Percentiles rank a stretch among this genome's conserved stretches.
Evolutionary conservation across 1,139 yeast species (phyloP).

Genomic region (Protomyces pachydermus): DNA sequence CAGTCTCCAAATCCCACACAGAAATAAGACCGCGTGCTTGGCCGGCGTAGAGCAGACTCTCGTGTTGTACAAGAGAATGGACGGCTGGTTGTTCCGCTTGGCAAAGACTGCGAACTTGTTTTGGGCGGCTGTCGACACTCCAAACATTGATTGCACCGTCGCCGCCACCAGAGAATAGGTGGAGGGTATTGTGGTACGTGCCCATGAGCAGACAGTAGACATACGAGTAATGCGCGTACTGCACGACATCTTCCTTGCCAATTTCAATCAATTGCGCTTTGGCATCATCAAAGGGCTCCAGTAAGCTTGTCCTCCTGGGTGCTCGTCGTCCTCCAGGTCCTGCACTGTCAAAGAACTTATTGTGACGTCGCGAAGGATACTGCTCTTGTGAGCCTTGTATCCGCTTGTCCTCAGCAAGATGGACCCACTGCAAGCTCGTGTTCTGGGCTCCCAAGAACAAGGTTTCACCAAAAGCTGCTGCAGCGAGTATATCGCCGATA

Average conservation of each 20-base stretch:
- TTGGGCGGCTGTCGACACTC: conserved; percentile 41
- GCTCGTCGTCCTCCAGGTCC: conserved; percentile 66
- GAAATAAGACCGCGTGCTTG: conserved; percentile 64
- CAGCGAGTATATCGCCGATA: conserved; percentile 87
- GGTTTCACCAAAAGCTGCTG: conserved; percentile 54
- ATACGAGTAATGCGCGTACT: conserved; percentile 89
- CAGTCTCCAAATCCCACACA: conserved; percentile 79
- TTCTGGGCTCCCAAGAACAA: conserved; percentile 87
- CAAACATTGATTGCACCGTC: conserved; percentile 82
- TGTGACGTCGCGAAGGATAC: conserved; percentile 53
- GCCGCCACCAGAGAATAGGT: conserved; percentile 72
- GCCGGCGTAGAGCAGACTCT: conserved; percentile 73
- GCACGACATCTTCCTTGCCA: conserved; percentile 57
- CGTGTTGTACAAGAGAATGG: conserved; percentile 58
- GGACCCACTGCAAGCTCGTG: conserved; percentile 76
- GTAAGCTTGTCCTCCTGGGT: conserved; percentile 1
- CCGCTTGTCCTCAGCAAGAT: conserved; percentile 34
- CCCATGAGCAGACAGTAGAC: conserved; percentile 44
- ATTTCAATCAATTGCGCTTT: conserved; percentile 54
- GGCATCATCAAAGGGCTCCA: conserved; percentile 6
- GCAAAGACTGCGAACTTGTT: conserved; percentile 43
- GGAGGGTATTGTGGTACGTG: conserved; percentile 39
- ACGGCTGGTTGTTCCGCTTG: conserved; percentile 57
- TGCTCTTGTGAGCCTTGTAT: conserved; percentile 31
- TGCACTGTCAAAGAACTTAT: conserved; percentile 79